Base-by-base conservation (phyloP, 164 flowering plant species). In the Brasenia schreberi region DNA sequence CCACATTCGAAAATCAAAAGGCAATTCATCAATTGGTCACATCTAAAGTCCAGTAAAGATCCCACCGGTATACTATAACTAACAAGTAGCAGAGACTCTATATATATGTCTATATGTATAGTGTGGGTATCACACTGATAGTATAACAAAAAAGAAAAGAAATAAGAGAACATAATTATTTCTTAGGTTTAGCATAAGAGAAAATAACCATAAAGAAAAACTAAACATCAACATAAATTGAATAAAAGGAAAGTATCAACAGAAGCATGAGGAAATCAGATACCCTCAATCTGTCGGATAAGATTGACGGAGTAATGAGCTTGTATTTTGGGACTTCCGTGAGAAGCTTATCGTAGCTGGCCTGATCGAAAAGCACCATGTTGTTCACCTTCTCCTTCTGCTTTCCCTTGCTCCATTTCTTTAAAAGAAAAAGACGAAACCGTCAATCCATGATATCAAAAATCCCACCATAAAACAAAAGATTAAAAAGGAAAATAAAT, bases 301-400 rank as follows among this genome's bases (percentile, higher is more conserved):
- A 65, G 63, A 82, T 74, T 4, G 85, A 75, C 6, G 85, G 83
- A 0, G 85, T 82, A 44, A 82, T 70, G 45, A 82, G 85, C 79
- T 78, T 82, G 76, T 66, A 80, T 71, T 82, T 80, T 5, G 85
- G 85, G 14, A 62, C 83, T 64, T 82, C 83, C 3, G 72, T 18
- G 12, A 79, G 76, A 67, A 81, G 82, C 73, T 79, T 81, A 65
- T 81, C 82, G 56, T 82, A 82, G 18, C 80, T 78, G 0, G 64
- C 82, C 74, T 80, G 81, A 66, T 82, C 85, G 59, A 82, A 82
- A 75, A 82, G 69, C 5, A 82, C 79, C 83, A 78, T 78, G 78
- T 66, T 66, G 52, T 66, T 66, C 63, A 66, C 69, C 63, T 66
- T 66, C 45, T 66, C 69, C 69, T 66, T 66, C 39, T 66, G 69